These are phyloP conservation scores for Coffea eugenioides DNA, from an alignment of 257 asterid species.

Conservation along the genomic window DNA sequence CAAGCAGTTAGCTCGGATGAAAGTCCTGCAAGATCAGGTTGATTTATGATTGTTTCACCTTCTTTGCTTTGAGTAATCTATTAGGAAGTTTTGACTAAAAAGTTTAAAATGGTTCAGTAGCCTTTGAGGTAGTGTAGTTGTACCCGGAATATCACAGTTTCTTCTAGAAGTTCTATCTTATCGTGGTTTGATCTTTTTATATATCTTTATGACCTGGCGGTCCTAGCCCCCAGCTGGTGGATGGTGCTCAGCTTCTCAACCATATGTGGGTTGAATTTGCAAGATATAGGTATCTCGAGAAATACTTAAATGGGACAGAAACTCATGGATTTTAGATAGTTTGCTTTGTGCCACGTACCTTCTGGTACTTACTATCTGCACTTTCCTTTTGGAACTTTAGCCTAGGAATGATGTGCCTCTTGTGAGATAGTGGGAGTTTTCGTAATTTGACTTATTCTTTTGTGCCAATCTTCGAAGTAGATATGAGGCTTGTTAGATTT, in stretches of 20 bases:
- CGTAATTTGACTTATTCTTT: not conserved
- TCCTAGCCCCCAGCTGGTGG: not conserved
- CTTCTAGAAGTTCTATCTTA: not conserved
- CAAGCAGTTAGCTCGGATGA: constrained; percentile 67
- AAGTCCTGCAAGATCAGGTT: constrained; percentile 87
- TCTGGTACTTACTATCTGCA: not conserved
- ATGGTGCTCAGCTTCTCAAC: not conserved
- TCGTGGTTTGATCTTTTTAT: not conserved
- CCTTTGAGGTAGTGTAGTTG: not conserved
- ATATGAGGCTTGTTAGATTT: not conserved
- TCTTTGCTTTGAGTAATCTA: not conserved
- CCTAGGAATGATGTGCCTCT: not conserved
- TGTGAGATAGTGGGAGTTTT: constrained; percentile 14
- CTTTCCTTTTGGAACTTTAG: not conserved
- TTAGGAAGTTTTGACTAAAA: not conserved
- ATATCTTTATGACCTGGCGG: not conserved
- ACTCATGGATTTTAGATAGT: not conserved
- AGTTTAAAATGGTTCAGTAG: not conserved
- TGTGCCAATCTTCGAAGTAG: not conserved
- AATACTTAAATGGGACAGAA: not conserved
- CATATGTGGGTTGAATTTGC: not conserved
- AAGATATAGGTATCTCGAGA: not conserved
- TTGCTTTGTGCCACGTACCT: not conserved
- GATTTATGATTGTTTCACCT: constrained; percentile 16
- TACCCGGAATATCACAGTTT: not conserved